A percentile compares a stretch with the other conserved stretches of the same genome.
Evolutionary conservation across 2,329 filamentous ascomycete genomes (phyloP).

Genomic region (Microascus cirrosus): DNA sequence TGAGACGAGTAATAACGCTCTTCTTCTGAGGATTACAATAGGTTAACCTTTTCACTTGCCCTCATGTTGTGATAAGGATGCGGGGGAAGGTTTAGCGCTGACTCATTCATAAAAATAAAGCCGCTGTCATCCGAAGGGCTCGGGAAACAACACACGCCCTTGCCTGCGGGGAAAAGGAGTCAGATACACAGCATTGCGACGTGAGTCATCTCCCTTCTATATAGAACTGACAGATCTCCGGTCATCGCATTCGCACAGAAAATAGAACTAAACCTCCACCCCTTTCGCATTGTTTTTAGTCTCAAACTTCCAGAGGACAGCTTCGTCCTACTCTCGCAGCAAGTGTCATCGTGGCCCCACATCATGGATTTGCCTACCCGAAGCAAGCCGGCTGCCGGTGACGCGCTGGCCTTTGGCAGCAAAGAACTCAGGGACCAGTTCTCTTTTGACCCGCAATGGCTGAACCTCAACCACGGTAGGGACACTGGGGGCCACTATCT

Average conservation of each 20-base stretch:
- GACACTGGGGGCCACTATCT: background rate
- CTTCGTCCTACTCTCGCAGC: background rate
- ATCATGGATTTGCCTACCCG: background rate
- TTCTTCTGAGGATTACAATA: too few relatives aligned
- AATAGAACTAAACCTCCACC: background rate
- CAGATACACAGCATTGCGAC: background rate
- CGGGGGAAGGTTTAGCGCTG: too few relatives aligned
- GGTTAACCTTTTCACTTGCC: too few relatives aligned
- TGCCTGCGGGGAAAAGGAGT: background rate
- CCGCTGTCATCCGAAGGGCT: too few relatives aligned
- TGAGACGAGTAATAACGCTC: too few relatives aligned
- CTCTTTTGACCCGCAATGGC: conserved; percentile 54
- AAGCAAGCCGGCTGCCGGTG: background rate
- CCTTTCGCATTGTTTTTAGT: background rate
- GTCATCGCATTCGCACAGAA: background rate
- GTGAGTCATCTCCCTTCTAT: background rate
- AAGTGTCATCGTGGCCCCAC: background rate
- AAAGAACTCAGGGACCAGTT: conserved; percentile 33
- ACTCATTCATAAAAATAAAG: too few relatives aligned
- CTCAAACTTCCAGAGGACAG: background rate
- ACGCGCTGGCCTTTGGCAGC: background rate
- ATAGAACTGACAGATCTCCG: background rate
- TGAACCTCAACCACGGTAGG: conserved; percentile 69
- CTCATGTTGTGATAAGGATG: too few relatives aligned
- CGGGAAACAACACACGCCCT: too few relatives aligned